Percentiles rank a stretch among this genome's conserved stretches.
Evolutionary conservation across 192 early-diverging fungal species (phyloP).

Genomic region (Backusella luteola): DNA sequence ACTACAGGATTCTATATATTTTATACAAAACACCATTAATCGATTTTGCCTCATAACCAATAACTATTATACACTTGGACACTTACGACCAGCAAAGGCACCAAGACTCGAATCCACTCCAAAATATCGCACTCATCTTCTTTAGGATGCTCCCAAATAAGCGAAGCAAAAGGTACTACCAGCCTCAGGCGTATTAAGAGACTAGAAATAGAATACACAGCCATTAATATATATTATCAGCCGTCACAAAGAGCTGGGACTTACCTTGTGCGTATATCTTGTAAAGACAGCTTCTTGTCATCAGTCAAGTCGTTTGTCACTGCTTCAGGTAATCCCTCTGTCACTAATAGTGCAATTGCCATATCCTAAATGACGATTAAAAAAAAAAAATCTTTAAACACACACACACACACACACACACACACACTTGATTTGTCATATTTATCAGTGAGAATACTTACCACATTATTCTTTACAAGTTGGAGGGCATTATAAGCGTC

Average conservation of each 20-base stretch:
- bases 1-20: slow-evolving; percentile 39
- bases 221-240: background rate
- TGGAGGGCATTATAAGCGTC: slow-evolving; percentile 42
- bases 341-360: slow-evolving; percentile 29
- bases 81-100: slow-evolving; percentile 42
- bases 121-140: slow-evolving; percentile 42
- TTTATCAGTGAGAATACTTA: background rate
- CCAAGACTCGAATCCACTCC: slow-evolving; percentile 40
- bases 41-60: too few species aligned
- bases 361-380: slow-evolving; percentile 20
- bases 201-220: slow-evolving; percentile 14
- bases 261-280: slow-evolving; percentile 40
- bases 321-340: slow-evolving; percentile 23
- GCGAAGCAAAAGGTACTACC: slow-evolving; percentile 43
- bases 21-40: background rate
- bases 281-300: slow-evolving; percentile 14
- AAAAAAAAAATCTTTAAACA: background rate
- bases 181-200: slow-evolving; percentile 48
- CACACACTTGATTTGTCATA: background rate
- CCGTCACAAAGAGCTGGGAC: background rate
- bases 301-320: background rate
- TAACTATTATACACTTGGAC: background rate
- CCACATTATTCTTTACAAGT: slow-evolving; percentile 27
- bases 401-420: background rate
- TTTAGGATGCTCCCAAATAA: slow-evolving; percentile 48